Evolutionary conservation across 768 basidiomycete genomes (phyloP).

Genomic region (Termitomyces sp.): DNA sequence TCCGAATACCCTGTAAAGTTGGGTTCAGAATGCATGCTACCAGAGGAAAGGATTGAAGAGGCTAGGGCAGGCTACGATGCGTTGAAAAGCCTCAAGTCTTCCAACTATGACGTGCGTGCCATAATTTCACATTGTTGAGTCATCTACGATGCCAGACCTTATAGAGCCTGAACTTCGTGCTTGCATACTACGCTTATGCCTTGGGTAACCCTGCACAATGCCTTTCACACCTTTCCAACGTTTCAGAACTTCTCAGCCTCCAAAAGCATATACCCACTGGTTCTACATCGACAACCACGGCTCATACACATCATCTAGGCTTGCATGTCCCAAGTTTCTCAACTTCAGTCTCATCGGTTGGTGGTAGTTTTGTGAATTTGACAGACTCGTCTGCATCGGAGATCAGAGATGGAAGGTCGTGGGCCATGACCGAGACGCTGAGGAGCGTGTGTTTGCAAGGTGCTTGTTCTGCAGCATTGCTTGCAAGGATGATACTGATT

Average conservation of each 20-base stretch:
- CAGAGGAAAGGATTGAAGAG: constrained; percentile 57
- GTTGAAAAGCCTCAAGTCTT: constrained; percentile 48
- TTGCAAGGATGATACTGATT: neutral
- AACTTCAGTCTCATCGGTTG: constrained; percentile 42
- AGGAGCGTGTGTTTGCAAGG: constrained; percentile 81
- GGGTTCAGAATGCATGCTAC: constrained; percentile 58
- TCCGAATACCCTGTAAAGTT: constrained; percentile 39
- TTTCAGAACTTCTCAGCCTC: constrained; percentile 55
- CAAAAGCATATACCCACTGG: constrained; percentile 50
- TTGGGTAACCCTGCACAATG: constrained; percentile 65
- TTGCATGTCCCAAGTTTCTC: constrained; percentile 35
- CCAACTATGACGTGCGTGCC: constrained; percentile 58
- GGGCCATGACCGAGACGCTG: constrained; percentile 71
- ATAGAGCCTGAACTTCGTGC: constrained; percentile 64
- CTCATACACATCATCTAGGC: constrained; percentile 17
- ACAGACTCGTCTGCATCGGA: constrained; percentile 45
- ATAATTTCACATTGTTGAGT: neutral
- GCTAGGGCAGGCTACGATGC: constrained; percentile 51
- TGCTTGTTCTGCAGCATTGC: constrained; percentile 28
- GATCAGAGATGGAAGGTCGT: constrained; percentile 66
- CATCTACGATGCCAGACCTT: constrained; percentile 10
- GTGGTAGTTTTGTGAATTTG: constrained; percentile 47
- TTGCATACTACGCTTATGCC: constrained; percentile 83
- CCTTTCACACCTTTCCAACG: constrained; percentile 52
- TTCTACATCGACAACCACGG: constrained; percentile 27